A percentile compares a stretch with the other conserved stretches of the same genome.
phyloP scores from a whole-genome alignment of 202 grass and related monocot species.

The Panicum hallii region DNA sequence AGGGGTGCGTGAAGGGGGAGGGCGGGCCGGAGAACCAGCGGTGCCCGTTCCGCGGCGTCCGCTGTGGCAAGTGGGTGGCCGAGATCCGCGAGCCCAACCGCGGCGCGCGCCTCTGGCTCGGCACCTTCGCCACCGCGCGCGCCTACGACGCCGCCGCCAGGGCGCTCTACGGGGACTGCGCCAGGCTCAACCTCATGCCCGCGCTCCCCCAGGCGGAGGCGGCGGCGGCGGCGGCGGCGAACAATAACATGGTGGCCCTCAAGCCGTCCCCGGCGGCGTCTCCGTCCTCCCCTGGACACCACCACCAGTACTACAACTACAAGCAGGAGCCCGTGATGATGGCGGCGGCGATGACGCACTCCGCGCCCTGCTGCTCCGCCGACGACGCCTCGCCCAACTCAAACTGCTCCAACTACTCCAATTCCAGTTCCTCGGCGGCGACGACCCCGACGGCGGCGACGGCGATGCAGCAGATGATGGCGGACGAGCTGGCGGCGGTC shows the following conservation, averaged over 20 bases:
- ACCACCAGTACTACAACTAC: background rate
- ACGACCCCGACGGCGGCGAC: background rate
- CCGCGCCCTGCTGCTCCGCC: slow-evolving; percentile 12
- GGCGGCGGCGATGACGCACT: background rate
- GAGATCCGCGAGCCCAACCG: slow-evolving; percentile 99
- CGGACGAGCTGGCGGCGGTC: background rate
- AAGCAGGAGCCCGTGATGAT: background rate
- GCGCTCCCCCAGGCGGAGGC: background rate
- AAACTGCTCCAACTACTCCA: slow-evolving; percentile 3
- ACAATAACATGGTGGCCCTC: background rate
- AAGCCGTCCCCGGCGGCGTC: background rate
- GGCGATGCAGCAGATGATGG: background rate
- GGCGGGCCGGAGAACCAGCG: slow-evolving; percentile 94
- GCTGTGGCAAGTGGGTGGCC: slow-evolving; percentile 98
- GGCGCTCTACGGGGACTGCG: slow-evolving; percentile 82
- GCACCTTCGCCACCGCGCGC: slow-evolving; percentile 74
- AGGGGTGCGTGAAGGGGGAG: slow-evolving; percentile 99
- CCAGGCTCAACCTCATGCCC: slow-evolving; percentile 57
- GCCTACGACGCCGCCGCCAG: slow-evolving; percentile 76
- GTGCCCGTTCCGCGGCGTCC: slow-evolving; percentile 80
- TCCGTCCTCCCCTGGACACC: background rate
- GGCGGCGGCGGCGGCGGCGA: too few relatives aligned
- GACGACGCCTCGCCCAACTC: slow-evolving; percentile 4
- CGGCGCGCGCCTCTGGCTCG: slow-evolving; percentile 90
- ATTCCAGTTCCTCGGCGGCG: slow-evolving; percentile 21